These are phyloP conservation scores for Lolium multiflorum DNA, from an alignment of 176 grass and related monocot species.

Conservation along the genomic window DNA sequence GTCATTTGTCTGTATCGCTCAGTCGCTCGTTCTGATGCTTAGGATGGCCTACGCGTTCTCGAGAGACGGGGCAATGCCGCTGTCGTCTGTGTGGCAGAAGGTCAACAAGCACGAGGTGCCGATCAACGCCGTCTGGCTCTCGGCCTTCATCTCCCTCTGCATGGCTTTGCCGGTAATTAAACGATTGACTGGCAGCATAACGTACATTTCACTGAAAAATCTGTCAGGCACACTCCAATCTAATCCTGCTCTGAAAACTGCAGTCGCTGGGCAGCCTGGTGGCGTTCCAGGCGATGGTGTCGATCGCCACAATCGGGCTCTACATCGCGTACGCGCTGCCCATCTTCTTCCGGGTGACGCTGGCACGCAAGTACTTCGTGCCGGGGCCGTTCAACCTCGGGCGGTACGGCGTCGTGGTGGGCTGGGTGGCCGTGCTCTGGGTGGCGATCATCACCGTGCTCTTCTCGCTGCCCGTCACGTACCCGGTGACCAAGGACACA, in stretches of 20 bases:
- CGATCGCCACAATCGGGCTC: slow-evolving; percentile 87
- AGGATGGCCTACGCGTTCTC: slow-evolving; percentile 98
- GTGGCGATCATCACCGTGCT: slow-evolving; percentile 91
- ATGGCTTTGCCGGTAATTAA: slow-evolving; percentile 76
- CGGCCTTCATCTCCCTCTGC: slow-evolving; percentile 65
- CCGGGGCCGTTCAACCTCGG: slow-evolving; percentile 87
- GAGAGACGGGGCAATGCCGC: slow-evolving; percentile 94
- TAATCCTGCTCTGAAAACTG: slow-evolving; percentile 5
- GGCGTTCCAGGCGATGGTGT: slow-evolving; percentile 99
- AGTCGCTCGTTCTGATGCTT: background rate
- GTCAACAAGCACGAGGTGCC: slow-evolving; percentile 87
- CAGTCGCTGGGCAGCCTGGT: slow-evolving; percentile 91
- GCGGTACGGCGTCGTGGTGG: slow-evolving; percentile 62
- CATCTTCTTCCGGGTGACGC: slow-evolving; percentile 84
- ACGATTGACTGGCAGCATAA: background rate
- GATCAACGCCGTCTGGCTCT: slow-evolving; percentile 93
- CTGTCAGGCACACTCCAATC: background rate
- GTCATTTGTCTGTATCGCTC: background rate
- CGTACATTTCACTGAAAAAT: background rate
- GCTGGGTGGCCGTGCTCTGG: slow-evolving; percentile 90
- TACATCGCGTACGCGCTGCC: slow-evolving; percentile 91
- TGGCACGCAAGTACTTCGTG: slow-evolving; percentile 70
- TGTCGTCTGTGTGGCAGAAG: slow-evolving; percentile 86
- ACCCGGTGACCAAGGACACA: slow-evolving; percentile 85
- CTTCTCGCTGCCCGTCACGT: slow-evolving; percentile 85